These are phyloP conservation scores for Marchantia polymorpha DNA, from an alignment of 225 moss, liverwort and hornwort genomes.

Conservation along the genomic window DNA sequence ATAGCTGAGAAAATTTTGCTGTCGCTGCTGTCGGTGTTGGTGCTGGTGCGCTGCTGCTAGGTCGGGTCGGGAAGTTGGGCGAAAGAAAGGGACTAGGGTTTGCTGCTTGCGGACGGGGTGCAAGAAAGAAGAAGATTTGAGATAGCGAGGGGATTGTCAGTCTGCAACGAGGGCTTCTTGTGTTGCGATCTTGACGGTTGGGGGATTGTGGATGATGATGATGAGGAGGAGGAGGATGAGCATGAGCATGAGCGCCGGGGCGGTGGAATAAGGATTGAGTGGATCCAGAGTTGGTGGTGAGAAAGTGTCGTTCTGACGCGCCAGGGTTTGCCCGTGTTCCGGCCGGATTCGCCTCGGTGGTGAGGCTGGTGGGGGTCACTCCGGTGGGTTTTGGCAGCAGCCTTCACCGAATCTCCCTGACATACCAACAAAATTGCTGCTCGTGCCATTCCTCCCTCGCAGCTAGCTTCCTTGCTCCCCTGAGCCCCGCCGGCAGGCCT, in stretches of 20 bases:
- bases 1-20: background rate
- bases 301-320: background rate
- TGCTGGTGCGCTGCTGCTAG: slow-evolving; percentile 12
- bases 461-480: background rate
- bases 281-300: slow-evolving; percentile 1
- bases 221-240: no score
- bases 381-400: background rate
- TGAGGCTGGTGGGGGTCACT: background rate
- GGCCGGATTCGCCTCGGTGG: background rate
- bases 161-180: background rate
- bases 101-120: slow-evolving; percentile 5
- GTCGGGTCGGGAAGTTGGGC: slow-evolving; percentile 13
- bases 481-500: background rate
- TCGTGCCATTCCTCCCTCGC: background rate
- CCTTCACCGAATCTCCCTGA: background rate
- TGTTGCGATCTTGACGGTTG: slow-evolving; percentile 15
- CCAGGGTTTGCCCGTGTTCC: background rate
- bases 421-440: background rate
- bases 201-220: no score
- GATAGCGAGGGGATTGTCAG: background rate
- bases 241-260: slow-evolving; percentile 1
- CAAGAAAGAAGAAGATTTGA: slow-evolving; percentile 22
- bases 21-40: no score
- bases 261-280: slow-evolving; percentile 13
- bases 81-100: slow-evolving; percentile 21